These are phyloP conservation scores for Cocos nucifera DNA, from an alignment of 176 grass and related monocot genomes.

Conservation along the genomic window DNA sequence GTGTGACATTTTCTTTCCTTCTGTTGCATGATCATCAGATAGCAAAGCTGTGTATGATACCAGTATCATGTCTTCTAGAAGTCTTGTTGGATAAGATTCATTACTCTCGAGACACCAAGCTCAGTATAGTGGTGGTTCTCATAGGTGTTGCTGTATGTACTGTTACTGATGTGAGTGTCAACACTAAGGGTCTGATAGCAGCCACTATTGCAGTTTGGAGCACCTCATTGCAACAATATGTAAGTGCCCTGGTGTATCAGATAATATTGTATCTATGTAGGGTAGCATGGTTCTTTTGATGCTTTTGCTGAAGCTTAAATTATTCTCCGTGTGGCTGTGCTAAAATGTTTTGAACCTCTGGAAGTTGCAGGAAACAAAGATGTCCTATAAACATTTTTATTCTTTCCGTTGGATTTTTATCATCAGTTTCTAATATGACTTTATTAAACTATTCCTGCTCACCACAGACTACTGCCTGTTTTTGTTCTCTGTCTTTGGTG, in stretches of 20 bases:
- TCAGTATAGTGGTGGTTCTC: conserved; percentile 88
- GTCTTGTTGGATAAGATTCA: conserved; percentile 81
- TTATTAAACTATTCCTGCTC: too few relatives aligned
- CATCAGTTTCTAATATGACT: too few relatives aligned
- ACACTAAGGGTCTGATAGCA: conserved; percentile 68
- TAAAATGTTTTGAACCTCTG: too few relatives aligned
- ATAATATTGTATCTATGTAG: too few relatives aligned
- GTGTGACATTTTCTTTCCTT: neutral
- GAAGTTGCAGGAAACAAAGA: too few relatives aligned
- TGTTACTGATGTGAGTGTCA: conserved; percentile 88
- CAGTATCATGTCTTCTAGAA: conserved; percentile 93
- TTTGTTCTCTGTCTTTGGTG: too few relatives aligned
- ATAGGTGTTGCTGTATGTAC: conserved; percentile 76
- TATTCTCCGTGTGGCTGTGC: too few relatives aligned
- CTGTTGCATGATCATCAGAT: conserved; percentile 39
- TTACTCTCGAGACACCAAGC: conserved; percentile 72
- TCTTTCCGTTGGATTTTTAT: too few relatives aligned
- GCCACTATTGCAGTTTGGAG: conserved; percentile 88
- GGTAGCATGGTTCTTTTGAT: too few relatives aligned
- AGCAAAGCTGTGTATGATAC: conserved; percentile 95
- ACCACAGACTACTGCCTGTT: too few relatives aligned
- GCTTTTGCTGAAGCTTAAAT: too few relatives aligned
- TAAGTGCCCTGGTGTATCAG: conserved; percentile 27
- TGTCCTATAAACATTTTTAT: too few relatives aligned
- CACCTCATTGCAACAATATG: conserved; percentile 91